Base-by-base conservation (phyloP, 352 stramenopile genomes). In the Phytopythium ostracodes region DNA sequence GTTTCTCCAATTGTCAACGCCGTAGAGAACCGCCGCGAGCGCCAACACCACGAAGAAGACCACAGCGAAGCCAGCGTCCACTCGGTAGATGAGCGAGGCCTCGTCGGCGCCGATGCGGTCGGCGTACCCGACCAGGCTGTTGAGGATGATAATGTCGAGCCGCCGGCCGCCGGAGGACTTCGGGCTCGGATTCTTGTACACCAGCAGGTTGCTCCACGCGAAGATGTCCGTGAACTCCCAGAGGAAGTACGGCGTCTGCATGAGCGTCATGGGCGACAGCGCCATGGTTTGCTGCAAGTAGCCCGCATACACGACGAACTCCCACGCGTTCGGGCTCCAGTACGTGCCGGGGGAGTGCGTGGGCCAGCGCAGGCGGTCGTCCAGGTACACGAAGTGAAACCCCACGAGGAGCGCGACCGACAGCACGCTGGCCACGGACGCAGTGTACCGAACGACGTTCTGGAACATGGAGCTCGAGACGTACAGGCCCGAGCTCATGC, bases 151-250 rank as follows among this genome's bases (percentile, higher is more conserved):
- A 25, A 71, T 76, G 43, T 73, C 64, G 14, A 88, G 35, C 27
- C 78, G 72, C 35, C 77, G 70, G 35, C 20, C 22, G 8, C 44
- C 59, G 51, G 53, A 24, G 27, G 42, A 54, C 38, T 67, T 40
- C 15, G 58, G 59, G 8, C n/a, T 56, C 40, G 60, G 62, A 11
- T 70, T 62, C 35, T 27, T 57, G 55, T 68, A 72, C 11, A 66
- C 31, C 14, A 87, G 59, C 44, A 87, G 84, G 59, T 81, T 85
- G 25, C 70, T 76, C 79, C 81, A 91, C 4, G 77, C 60, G 27
- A 91, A 84, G 20, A 79, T 69, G 43, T 89, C 81, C 0, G 75
- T 80, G 57, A 79, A 88, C n/a, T 83, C 68, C 68, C 76, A 83
- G 6, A 86, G 56, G 61, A 79, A 81, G 31, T 79, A 83, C 4